Base-by-base conservation (phyloP, 2,329 filamentous ascomycete genomes). In the Neurospora sp. region DNA sequence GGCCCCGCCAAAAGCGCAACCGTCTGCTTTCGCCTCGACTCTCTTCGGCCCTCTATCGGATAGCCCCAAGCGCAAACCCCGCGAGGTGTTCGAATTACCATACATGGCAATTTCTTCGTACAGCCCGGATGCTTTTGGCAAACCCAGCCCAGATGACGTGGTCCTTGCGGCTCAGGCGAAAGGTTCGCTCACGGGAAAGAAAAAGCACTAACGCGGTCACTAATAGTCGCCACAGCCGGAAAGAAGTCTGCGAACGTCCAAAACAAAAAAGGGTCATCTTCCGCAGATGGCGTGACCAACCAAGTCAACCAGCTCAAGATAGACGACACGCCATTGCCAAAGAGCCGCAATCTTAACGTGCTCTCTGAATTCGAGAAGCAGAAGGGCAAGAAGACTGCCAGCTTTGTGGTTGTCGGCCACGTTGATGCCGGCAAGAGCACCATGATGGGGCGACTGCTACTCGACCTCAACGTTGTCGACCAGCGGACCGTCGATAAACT, bases 341-440 rank as follows among this genome's bases (percentile, higher is more conserved):
- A 86, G 77, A 89, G 85, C 75, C 97, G 96, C 78, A 94, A 96
- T 69, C 81, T 98, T 23, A 88, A 98, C 79, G 94, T 98, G 3
- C 77, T 95, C 40, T 87, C 88, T 66, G 94, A 97, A 77, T 95
- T 91, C 76, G 87, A 91, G 75, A 93, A 90, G 73, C 86, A 88
- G 68, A 87, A 89, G 68, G 85, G 86, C 74, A 98, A 97, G 81
- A 91, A 90, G 74, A 90, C 88, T 69, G 91, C 92, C 57, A 97
- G 93, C 78, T 97, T 97, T 80, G 93, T 97, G 8, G 94, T 97
- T 40, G 93, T 97, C 75, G 93, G 96, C 15, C 96, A 99, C 78
- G 96, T 99, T 69, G 96, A 99, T 79, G 95, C 96, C 68, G 96
- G 96, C 68, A 99, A 99, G 81, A 97, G 93, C 78, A 99, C 96